phyloP scores from a whole-genome alignment of 1,139 yeast genomes.

The Chernovozyma sophiae-reginae region DNA sequence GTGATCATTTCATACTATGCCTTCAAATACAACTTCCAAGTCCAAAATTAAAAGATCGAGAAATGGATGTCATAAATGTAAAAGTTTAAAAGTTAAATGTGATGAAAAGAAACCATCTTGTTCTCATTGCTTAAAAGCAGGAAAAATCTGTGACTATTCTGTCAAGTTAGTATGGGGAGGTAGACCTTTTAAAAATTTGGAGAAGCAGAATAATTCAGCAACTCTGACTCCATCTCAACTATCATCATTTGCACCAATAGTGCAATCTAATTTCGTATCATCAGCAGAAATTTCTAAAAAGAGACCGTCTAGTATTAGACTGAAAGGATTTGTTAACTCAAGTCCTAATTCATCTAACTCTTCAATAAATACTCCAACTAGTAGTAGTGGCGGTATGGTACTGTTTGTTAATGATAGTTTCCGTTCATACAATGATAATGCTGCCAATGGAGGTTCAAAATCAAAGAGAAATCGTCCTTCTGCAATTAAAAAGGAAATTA shows the following conservation, averaged over 20 bases:
- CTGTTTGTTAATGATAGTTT: not conserved
- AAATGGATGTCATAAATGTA: conserved; percentile 67
- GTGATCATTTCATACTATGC: too few species aligned
- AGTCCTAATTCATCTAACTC: too few species aligned
- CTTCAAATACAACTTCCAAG: not conserved
- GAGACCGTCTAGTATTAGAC: not conserved
- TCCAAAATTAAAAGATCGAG: conserved; percentile 19
- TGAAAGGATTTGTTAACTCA: not conserved
- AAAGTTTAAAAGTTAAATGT: conserved; percentile 67
- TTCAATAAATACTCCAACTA: not conserved
- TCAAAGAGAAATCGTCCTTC: not conserved
- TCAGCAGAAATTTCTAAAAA: not conserved
- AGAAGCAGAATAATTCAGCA: conserved; percentile 20
- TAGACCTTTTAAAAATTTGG: conserved; percentile 48
- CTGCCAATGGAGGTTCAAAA: not conserved
- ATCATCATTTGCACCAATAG: too few species aligned
- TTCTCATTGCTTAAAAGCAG: conserved; percentile 49
- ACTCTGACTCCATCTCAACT: not conserved
- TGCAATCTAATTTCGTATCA: not conserved
- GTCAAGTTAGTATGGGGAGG: conserved; percentile 76
- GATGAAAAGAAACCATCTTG: conserved; percentile 68
- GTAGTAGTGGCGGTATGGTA: not conserved
- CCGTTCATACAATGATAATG: not conserved
- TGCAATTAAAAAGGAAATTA: not conserved
- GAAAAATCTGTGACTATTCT: conserved; percentile 58